These are phyloP conservation scores for Penicillium frequentans DNA, from an alignment of 2,329 filamentous ascomycete genomes.

Conservation along the genomic window DNA sequence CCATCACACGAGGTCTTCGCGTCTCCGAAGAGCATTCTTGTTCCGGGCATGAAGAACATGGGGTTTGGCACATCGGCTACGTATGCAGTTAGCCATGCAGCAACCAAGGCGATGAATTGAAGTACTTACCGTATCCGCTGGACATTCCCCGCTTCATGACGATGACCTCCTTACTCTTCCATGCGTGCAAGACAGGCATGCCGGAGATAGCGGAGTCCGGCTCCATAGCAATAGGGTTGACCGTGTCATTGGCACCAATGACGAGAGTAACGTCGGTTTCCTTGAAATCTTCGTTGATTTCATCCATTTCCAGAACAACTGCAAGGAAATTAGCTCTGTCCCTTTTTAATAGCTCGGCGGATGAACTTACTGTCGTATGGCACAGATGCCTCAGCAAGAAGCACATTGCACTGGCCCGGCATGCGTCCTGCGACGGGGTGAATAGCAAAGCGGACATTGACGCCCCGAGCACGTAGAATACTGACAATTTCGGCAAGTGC, in stretches of 20 bases:
- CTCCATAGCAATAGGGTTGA: conserved; percentile 86
- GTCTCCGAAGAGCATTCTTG: conserved; percentile 90
- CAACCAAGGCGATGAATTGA: background rate
- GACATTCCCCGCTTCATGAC: conserved; percentile 93
- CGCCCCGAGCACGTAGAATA: conserved; percentile 69
- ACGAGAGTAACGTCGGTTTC: conserved; percentile 85
- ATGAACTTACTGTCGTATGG: conserved; percentile 69
- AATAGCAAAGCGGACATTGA: conserved; percentile 85
- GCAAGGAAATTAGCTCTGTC: conserved; percentile 11
- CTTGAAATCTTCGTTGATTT: conserved; percentile 89
- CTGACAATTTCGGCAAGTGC: conserved; percentile 80
- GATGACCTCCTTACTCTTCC: conserved; percentile 91
- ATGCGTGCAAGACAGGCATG: conserved; percentile 89
- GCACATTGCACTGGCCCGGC: conserved; percentile 90
- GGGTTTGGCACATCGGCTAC: conserved; percentile 85
- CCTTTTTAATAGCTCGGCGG: background rate
- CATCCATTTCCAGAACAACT: conserved; percentile 89
- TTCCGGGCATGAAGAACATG: conserved; percentile 89
- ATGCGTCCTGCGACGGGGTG: conserved; percentile 88
- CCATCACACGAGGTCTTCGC: conserved; percentile 81
- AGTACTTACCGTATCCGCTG: conserved; percentile 72
- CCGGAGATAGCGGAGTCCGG: conserved; percentile 81
- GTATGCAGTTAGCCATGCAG: conserved; percentile 4
- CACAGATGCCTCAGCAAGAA: conserved; percentile 83
- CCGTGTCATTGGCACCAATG: conserved; percentile 89